Evolutionary conservation across 2,329 filamentous ascomycete genomes (phyloP).

Genomic region (Thermothelomyces thermophilus): DNA sequence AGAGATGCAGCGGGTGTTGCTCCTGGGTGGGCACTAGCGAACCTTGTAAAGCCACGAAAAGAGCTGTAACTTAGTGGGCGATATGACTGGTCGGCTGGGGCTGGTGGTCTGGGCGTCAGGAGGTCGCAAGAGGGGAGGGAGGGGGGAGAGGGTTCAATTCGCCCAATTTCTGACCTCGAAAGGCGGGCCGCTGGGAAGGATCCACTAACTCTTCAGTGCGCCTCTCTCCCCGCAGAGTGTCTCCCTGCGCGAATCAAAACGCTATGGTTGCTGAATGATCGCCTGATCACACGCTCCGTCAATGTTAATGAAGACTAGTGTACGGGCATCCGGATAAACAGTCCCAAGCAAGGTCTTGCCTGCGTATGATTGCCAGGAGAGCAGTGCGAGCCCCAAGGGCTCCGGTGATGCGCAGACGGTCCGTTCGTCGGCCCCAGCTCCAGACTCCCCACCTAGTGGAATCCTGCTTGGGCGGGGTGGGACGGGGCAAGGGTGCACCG

Average conservation of each 20-base stretch:
- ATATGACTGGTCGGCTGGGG: conserved; percentile 33
- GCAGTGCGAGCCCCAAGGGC: neutral
- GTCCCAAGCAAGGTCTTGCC: neutral
- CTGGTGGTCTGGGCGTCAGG: conserved; percentile 29
- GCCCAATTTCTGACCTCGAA: conserved; percentile 25
- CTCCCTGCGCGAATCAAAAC: conserved; percentile 14
- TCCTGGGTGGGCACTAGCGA: conserved; percentile 17
- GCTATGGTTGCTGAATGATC: neutral
- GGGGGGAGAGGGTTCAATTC: conserved; percentile 31
- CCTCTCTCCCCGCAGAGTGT: conserved; percentile 9
- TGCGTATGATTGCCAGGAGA: neutral
- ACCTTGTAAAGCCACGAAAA: conserved; percentile 19
- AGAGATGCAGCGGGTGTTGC: conserved; percentile 1
- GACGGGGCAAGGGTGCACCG: conserved; percentile 7
- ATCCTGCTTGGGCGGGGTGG: conserved; percentile 17
- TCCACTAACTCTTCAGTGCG: neutral
- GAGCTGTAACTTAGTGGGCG: conserved; percentile 28
- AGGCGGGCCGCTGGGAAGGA: conserved; percentile 15
- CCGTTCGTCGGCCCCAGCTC: conserved; percentile 11
- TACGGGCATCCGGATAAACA: conserved; percentile 1
- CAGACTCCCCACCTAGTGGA: neutral
- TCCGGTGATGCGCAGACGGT: conserved; percentile 1
- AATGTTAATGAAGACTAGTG: neutral
- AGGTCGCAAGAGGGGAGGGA: conserved; percentile 22
- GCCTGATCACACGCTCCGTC: neutral